Evolutionary conservation across 257 asterid genomes (phyloP).

Genomic region (Hygrophila difformis): DNA sequence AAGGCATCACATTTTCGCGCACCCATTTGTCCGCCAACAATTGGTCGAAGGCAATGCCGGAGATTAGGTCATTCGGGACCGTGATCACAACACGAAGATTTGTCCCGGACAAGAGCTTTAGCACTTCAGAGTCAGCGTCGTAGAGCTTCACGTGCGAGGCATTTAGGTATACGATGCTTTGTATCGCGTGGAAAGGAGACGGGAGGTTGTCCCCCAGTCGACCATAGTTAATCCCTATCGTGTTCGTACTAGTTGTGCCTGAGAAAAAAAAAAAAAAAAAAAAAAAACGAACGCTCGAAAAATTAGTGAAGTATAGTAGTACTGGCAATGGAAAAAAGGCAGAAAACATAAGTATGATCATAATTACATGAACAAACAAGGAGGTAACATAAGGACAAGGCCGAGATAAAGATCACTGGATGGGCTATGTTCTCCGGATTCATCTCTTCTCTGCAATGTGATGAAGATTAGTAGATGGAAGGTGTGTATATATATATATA

Average conservation of each 20-base stretch:
- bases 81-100: conserved; percentile 45
- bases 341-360: too few species aligned
- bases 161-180: conserved; percentile 32
- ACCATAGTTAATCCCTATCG: conserved; percentile 63
- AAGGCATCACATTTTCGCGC: conserved; percentile 35
- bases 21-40: conserved; percentile 49
- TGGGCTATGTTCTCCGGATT: conserved; percentile 10
- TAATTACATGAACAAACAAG: conserved; percentile 36
- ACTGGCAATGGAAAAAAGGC: too few species aligned
- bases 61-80: conserved; percentile 42
- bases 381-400: conserved; percentile 25
- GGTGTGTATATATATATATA: too few species aligned
- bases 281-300: not conserved
- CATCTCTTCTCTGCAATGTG: too few species aligned
- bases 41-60: conserved; percentile 40
- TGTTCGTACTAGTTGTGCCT: conserved; percentile 30
- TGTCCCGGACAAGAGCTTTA: conserved; percentile 47
- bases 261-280: conserved; percentile 7
- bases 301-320: not conserved
- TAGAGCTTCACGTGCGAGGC: conserved; percentile 41
- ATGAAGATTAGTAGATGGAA: too few species aligned
- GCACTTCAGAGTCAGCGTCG: conserved; percentile 58
- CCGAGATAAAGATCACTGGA: conserved; percentile 9
- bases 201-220: conserved; percentile 46
- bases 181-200: conserved; percentile 42